Evolutionary conservation across 768 basidiomycete genomes (phyloP).

Genomic region (Pisolithus orientalis): DNA sequence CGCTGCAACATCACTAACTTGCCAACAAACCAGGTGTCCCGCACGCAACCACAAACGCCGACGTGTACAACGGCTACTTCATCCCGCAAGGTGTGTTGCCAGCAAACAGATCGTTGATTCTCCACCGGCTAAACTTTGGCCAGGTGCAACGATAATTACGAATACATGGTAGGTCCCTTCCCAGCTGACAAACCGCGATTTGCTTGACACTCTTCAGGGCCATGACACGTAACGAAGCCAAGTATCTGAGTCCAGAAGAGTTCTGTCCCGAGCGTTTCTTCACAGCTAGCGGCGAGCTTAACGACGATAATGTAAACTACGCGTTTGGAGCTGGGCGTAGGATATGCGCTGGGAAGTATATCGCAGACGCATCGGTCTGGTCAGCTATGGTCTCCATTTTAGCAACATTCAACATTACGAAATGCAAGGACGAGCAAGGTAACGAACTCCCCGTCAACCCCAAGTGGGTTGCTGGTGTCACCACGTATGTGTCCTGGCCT

Average conservation of each 20-base stretch:
- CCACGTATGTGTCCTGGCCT: conserved; percentile 15
- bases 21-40: conserved; percentile 20
- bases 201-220: conserved; percentile 14
- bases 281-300: conserved; percentile 13
- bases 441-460: conserved; percentile 17
- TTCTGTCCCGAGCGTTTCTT: conserved; percentile 35
- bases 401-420: conserved; percentile 29
- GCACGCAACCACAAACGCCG: conserved; percentile 31
- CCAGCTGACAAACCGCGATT: too few species aligned
- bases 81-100: conserved; percentile 45
- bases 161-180: conserved; percentile 16
- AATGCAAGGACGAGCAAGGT: conserved; percentile 20
- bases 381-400: conserved; percentile 29
- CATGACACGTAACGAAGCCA: conserved; percentile 29
- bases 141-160: conserved; percentile 25
- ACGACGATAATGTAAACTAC: conserved; percentile 24
- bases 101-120: background rate
- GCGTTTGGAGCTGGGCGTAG: conserved; percentile 34
- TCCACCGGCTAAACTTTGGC: background rate
- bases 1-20: background rate
- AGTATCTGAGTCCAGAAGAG: conserved; percentile 26
- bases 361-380: conserved; percentile 38
- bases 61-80: conserved; percentile 41
- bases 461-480: conserved; percentile 18
- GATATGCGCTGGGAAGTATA: conserved; percentile 34